phyloP scores from a whole-genome alignment of 2,329 filamentous ascomycete genomes.

The Fusarium buharicum region DNA sequence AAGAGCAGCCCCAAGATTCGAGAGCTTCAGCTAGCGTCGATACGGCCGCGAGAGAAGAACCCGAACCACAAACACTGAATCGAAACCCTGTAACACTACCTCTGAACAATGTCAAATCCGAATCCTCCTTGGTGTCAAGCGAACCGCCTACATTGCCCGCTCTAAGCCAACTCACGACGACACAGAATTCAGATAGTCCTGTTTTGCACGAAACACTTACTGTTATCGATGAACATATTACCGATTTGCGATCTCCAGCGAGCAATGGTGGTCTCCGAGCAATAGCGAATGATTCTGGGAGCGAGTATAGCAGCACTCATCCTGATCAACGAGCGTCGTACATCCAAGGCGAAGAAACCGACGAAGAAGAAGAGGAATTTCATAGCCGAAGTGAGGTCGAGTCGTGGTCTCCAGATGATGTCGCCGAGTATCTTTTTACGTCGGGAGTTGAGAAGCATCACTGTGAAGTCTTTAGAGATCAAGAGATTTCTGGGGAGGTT shows the following conservation, averaged over 20 bases:
- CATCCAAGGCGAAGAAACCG: conserved; percentile 93
- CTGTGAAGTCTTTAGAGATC: conserved; percentile 93
- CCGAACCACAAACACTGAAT: conserved; percentile 50
- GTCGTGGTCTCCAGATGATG: conserved; percentile 81
- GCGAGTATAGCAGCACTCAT: conserved; percentile 88
- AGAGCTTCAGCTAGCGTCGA: conserved; percentile 31
- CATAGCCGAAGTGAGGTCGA: conserved; percentile 79
- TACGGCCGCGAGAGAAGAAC: conserved; percentile 45
- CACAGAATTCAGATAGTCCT: conserved; percentile 66
- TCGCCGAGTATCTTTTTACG: conserved; percentile 89
- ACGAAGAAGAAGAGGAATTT: conserved; percentile 85
- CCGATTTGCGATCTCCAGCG: conserved; percentile 74
- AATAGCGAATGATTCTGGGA: conserved; percentile 78
- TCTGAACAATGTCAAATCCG: conserved; percentile 55
- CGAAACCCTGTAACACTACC: conserved; percentile 56
- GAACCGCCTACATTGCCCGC: conserved; percentile 42
- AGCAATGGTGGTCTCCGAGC: conserved; percentile 63
- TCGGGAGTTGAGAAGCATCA: conserved; percentile 87
- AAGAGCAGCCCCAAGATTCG: conserved; percentile 47
- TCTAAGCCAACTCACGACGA: conserved; percentile 54
- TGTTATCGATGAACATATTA: conserved; percentile 97
- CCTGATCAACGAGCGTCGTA: conserved; percentile 83
- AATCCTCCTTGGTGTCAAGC: conserved; percentile 42
- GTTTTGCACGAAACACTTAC: conserved; percentile 95
- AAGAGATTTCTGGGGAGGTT: conserved; percentile 95